Percentiles rank a stretch among this genome's conserved stretches.
Evolutionary conservation across 2,329 filamentous ascomycete species (phyloP).

Genomic region (Macrophomina tecta): DNA sequence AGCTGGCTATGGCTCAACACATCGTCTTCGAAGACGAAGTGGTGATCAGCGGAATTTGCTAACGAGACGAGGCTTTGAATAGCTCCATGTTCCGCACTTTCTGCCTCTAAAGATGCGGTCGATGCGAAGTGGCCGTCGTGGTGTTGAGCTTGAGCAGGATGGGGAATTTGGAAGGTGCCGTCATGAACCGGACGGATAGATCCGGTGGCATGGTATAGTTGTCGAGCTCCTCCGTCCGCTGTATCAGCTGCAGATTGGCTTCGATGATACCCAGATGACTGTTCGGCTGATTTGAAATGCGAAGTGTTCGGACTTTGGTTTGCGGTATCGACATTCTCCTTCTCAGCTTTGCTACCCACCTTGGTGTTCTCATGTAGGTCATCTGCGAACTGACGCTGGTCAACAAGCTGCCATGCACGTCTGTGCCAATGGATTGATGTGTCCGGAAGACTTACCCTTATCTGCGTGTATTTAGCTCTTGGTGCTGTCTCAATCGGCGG

Average conservation of each 20-base stretch:
- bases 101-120: neutral
- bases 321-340: neutral
- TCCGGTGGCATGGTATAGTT: neutral
- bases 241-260: neutral
- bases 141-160: neutral
- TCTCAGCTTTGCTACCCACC: conserved; percentile 28
- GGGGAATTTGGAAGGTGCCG: neutral
- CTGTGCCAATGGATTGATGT: too few relatives aligned
- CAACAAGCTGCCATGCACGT: neutral
- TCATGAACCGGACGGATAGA: neutral
- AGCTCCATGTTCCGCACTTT: conserved; percentile 15
- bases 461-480: conserved; percentile 4
- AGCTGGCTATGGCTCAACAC: conserved; percentile 30
- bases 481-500: conserved; percentile 29
- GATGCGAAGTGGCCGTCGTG: neutral
- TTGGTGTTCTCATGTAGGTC: conserved; percentile 31
- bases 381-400: conserved; percentile 17
- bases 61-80: conserved; percentile 11
- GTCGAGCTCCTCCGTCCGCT: neutral
- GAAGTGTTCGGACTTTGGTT: neutral
- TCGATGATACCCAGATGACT: neutral
- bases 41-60: conserved; percentile 31
- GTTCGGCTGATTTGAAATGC: neutral
- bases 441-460: neutral
- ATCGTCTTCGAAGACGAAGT: conserved; percentile 34